Conservation (phyloP, 306 rosid species). For the Cyclanthera cordifolia region DNA sequence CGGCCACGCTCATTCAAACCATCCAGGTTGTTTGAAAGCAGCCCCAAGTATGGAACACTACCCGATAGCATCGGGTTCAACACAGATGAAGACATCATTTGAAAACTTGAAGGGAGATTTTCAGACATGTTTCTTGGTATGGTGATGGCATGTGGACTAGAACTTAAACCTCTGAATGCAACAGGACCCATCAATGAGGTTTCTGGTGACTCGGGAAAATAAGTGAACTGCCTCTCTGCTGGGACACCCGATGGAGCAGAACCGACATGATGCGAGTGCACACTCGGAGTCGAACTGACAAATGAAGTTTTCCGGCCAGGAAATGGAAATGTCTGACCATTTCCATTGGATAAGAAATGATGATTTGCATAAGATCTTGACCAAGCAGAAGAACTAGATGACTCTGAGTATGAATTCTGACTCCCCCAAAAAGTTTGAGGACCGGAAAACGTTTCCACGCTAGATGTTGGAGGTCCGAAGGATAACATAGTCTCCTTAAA, state of each 20-base stretch:
- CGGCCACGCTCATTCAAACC: constrained; percentile 48
- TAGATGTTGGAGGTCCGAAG: constrained; percentile 38
- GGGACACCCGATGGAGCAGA: constrained; percentile 88
- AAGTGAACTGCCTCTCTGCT: constrained; percentile 56
- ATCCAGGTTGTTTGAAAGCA: constrained; percentile 29
- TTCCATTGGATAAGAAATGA: constrained; percentile 55
- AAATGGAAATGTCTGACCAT: constrained; percentile 57
- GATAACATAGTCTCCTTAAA: constrained; percentile 48
- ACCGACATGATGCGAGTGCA: constrained; percentile 50
- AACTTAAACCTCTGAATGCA: constrained; percentile 41
- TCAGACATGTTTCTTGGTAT: constrained; percentile 54
- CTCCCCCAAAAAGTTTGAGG: constrained; percentile 93
- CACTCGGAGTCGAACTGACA: constrained; percentile 24
- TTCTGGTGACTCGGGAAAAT: constrained; percentile 68
- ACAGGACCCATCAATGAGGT: constrained; percentile 40
- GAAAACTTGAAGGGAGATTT: constrained; percentile 47
- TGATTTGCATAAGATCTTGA: constrained; percentile 45
- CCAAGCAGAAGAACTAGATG: constrained; percentile 53
- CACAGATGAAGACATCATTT: constrained; percentile 62
- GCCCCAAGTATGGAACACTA: constrained; percentile 49
- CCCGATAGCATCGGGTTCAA: constrained; percentile 53
- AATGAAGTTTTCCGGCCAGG: constrained; percentile 35
- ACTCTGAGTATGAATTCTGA: constrained; percentile 54
- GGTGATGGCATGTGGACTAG: constrained; percentile 39
- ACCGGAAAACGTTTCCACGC: constrained; percentile 63